Evolutionary conservation across 208 protist genomes (phyloP).

Genomic region (Trypanosoma lewisi): DNA sequence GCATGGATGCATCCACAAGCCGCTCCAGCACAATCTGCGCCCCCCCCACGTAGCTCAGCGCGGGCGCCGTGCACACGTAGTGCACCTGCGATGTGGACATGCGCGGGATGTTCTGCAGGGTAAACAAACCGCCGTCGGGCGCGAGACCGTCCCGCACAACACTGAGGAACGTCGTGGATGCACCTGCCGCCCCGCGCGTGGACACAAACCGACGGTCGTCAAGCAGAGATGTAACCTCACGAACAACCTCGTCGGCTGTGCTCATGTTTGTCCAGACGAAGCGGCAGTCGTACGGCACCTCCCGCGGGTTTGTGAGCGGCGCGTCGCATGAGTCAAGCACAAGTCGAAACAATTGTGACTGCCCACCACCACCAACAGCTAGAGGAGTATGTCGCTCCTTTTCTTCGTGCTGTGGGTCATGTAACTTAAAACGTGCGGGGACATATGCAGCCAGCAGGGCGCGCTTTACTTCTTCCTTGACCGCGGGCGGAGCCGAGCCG

Average conservation of each 20-base stretch:
- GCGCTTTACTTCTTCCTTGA: constrained; percentile 27
- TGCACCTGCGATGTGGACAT: constrained; percentile 65
- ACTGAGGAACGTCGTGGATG: constrained; percentile 45
- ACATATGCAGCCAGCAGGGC: constrained; percentile 26
- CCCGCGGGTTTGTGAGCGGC: constrained; percentile 27
- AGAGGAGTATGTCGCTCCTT: not conserved
- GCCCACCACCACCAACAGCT: not conserved
- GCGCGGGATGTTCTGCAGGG: constrained; percentile 50
- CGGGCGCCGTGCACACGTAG: constrained; percentile 42
- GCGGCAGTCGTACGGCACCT: constrained; percentile 49
- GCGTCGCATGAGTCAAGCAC: constrained; percentile 50
- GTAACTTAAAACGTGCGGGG: not conserved
- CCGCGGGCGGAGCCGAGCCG: constrained; percentile 29
- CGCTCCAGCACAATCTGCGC: constrained; percentile 76
- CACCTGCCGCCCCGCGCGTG: constrained; percentile 47
- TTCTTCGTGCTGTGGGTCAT: not conserved
- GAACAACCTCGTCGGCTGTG: constrained; percentile 38
- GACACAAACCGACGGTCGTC: constrained; percentile 43
- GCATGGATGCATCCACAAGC: constrained; percentile 64
- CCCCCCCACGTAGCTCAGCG: constrained; percentile 63
- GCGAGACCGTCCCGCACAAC: constrained; percentile 79
- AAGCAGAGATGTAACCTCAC: constrained; percentile 7
- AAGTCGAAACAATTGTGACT: constrained; percentile 26
- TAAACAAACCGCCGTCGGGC: constrained; percentile 79
- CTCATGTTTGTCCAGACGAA: constrained; percentile 49